Percentiles rank a stretch among this genome's conserved stretches.
These are phyloP conservation scores for Pseudocercospora musae DNA, from an alignment of 2,329 filamentous ascomycete species.

Conservation along the genomic window DNA sequence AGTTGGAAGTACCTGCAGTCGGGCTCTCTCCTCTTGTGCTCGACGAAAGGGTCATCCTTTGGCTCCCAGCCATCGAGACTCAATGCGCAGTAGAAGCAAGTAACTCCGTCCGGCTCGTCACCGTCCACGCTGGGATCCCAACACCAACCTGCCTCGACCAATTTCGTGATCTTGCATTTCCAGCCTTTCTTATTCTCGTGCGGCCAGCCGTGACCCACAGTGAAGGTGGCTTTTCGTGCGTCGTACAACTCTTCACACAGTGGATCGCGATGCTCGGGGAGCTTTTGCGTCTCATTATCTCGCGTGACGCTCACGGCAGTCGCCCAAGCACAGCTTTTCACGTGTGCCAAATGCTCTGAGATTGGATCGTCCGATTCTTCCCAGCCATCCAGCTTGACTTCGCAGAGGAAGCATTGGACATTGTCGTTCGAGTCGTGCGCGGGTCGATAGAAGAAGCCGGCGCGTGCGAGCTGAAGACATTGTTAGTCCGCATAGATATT, in stretches of 20 bases:
- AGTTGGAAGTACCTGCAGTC: slow-evolving; percentile 81
- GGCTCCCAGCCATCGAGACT: slow-evolving; percentile 94
- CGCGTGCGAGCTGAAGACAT: slow-evolving; percentile 68
- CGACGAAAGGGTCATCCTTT: slow-evolving; percentile 84
- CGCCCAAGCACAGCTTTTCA: slow-evolving; percentile 82
- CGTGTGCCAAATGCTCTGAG: slow-evolving; percentile 80
- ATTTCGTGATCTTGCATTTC: slow-evolving; percentile 86
- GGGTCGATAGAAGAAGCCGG: slow-evolving; percentile 88
- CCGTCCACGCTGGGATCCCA: slow-evolving; percentile 76
- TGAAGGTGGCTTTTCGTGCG: slow-evolving; percentile 80
- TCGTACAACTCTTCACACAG: slow-evolving; percentile 66
- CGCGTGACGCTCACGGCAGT: slow-evolving; percentile 55
- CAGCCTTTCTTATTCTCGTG: slow-evolving; percentile 84
- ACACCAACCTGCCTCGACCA: slow-evolving; percentile 90
- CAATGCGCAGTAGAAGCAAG: slow-evolving; percentile 85
- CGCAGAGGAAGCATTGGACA: slow-evolving; percentile 82
- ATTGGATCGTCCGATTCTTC: slow-evolving; percentile 81
- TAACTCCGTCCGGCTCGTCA: slow-evolving; percentile 76
- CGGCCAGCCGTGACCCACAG: slow-evolving; percentile 67
- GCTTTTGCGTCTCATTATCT: slow-evolving; percentile 58
- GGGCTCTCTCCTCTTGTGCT: slow-evolving; percentile 76
- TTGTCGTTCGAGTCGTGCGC: slow-evolving; percentile 76
- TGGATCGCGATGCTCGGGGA: slow-evolving; percentile 68
- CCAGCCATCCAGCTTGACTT: slow-evolving; percentile 85
- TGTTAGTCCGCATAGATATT: slow-evolving; percentile 18